Evolutionary conservation across 139 green algal genomes (phyloP), one percentile per base, ranked within the genome.

Genomic region (Ettlia oleoabundans): DNA sequence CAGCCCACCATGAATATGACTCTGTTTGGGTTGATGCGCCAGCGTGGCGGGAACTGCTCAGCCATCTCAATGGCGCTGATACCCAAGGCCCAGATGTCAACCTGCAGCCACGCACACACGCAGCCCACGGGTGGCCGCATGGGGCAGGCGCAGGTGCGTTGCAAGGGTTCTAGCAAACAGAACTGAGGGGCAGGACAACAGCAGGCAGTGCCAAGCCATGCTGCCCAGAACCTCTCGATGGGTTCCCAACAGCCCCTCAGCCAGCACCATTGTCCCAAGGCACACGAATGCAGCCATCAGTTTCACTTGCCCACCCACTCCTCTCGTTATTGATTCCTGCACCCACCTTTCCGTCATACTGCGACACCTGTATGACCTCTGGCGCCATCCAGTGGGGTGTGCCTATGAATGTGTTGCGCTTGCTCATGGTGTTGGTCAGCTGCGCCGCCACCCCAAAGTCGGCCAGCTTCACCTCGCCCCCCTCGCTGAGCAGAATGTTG

Each of bases 341-440:
- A 26, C 85, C 19, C 64, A 97, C 95, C 91, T 98, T 98, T 78
- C 94, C 94, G 63, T 98, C 94, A 79, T 98, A 98, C 61, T 92
- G 83, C 70, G 82, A 92, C 78, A 96, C 93, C 82, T 96, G 92
- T 41, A 98, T 98, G 80, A 98, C 94, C 85, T 98, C 95, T 0
- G 95, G 95, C 6, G 95, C 94, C 95, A 98, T 98, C 95, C 95
- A 98, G 91, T 98, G 95, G 22, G 95, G 95, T 5, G 95, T 98
- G 35, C 95, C 95, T 43, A 98, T 98, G 89, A 98, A 98, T n/a
- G 95, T 98, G 85, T 97, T 95, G 70, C 93, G 88, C 87, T 98
- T 98, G 55, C 86, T 92, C 86, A 98, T 92, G 30, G 95, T 97
- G 78, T 80, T 89, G 35, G 93, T 98, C 89, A 64, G 92, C 91